Evolutionary conservation across 1,284 basidiomycete species (phyloP), one percentile per base, ranked within the genome.

Genomic region (Cronartium quercuum): DNA sequence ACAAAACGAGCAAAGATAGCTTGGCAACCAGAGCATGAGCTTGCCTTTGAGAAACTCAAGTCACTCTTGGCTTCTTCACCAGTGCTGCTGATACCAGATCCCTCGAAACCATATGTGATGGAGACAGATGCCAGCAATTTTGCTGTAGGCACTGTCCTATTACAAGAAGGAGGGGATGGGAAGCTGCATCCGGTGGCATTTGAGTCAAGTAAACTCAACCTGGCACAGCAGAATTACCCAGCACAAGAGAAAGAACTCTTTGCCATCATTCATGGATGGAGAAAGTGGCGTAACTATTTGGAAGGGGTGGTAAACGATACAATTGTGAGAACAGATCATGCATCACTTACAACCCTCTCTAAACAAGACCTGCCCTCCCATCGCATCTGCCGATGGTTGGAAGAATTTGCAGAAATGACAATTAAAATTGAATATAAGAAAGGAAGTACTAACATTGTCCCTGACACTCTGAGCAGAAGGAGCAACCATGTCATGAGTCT

Each of bases 261-360:
- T 7, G 75, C 75, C 1, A 75, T 78, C n/a, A 67, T 77, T 6
- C 60, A 75, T 24, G 41, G 77, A 38, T 75, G 77, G 35, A 68
- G 71, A 44, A 66, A 71, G 40, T 77, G 75, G 68, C 29, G 38
- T 12, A 40, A 65, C 3, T 74, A 77, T 21, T 34, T 77, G 15
- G 60, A 75, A 6, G 84, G 83, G 0, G 58, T 74, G 0, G 63
- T 65, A 4, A 40, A 10, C 6, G 78, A 67, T 0, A 81, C 85
- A 42, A 55, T 68, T 0, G 77, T 85, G 0, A 81, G 80, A 60
- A 84, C 83, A 0, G 83, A 85, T 75, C 85, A 86, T 74, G 60
- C 77, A 0, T 84, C 82, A 0, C 78, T 86, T 0, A 78, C 84
- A 41, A 81, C 82, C 68, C 84, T 85, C 58, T 2, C 77, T 0